Conservation (phyloP, 2,329 filamentous ascomycete genomes). For the Paracoccidioides lutzii region DNA sequence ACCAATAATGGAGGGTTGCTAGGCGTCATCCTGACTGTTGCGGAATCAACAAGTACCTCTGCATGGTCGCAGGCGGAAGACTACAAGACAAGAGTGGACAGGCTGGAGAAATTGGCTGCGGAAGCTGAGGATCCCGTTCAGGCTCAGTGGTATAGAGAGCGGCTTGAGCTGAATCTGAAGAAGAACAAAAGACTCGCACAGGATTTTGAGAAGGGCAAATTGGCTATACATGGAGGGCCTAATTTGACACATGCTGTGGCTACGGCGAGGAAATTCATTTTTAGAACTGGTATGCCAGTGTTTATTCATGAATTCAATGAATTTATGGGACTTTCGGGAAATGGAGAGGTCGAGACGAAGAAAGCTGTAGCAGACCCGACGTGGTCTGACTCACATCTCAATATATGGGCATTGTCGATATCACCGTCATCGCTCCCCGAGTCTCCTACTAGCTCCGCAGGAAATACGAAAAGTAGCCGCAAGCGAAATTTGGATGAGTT, state of each 20-base stretch:
- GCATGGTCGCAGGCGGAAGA: conserved; percentile 34
- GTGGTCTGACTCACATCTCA: conserved; percentile 62
- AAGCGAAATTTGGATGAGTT: conserved; percentile 42
- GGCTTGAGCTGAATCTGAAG: conserved; percentile 13
- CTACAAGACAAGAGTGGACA: conserved; percentile 26
- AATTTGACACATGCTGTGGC: conserved; percentile 68
- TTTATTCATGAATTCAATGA: conserved; percentile 51
- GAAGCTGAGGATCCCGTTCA: conserved; percentile 25
- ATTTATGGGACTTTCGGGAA: conserved; percentile 14
- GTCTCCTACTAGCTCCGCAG: conserved; percentile 12
- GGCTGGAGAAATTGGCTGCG: conserved; percentile 5
- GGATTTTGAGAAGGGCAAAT: conserved; percentile 16
- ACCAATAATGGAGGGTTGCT: conserved; percentile 65
- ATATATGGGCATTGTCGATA: conserved; percentile 71
- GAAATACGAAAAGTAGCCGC: conserved; percentile 22
- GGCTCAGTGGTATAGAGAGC: conserved; percentile 15
- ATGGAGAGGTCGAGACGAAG: conserved; percentile 11
- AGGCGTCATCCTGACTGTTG: conserved; percentile 72
- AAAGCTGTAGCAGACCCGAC: conserved; percentile 41
- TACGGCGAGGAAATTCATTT: conserved; percentile 73
- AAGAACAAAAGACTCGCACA: conserved; percentile 6
- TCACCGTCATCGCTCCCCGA: conserved; percentile 16
- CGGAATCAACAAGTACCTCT: conserved; percentile 47
- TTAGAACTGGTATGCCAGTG: conserved; percentile 70
- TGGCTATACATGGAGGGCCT: conserved; percentile 64